A percentile compares a stretch with the other conserved stretches of the same genome.
Evolutionary conservation across 1,284 basidiomycete species (phyloP).

Genomic region (Chalciporus sp.): DNA sequence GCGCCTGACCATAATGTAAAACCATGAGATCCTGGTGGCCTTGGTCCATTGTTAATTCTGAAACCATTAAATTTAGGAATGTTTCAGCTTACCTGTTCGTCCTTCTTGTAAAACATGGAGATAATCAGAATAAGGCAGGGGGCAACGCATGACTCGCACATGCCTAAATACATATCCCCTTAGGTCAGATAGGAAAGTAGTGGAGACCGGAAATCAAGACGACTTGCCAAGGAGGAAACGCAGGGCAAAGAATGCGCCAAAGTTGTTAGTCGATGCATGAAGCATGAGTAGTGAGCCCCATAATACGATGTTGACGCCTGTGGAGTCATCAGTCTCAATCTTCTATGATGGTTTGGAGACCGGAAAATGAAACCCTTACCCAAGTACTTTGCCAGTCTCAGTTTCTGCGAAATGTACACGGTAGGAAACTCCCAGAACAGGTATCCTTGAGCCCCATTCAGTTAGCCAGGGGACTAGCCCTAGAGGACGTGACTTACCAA

Average conservation of each 20-base stretch:
- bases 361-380: conserved; percentile 37
- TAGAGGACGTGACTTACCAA: conserved; percentile 13
- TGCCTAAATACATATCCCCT: conserved; percentile 41
- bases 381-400: conserved; percentile 62
- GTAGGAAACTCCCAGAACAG: conserved; percentile 69
- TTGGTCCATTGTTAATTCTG: conserved; percentile 24
- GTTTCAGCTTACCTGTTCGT: conserved; percentile 52
- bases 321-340: neutral
- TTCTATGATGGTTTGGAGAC: neutral
- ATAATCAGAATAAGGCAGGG: conserved; percentile 66
- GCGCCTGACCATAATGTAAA: conserved; percentile 62
- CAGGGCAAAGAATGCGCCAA: conserved; percentile 62
- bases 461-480: conserved; percentile 1
- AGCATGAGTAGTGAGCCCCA: conserved; percentile 67
- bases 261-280: conserved; percentile 57
- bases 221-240: conserved; percentile 58
- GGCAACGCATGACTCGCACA: conserved; percentile 67
- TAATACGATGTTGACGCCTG: conserved; percentile 59
- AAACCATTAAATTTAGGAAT: too few species aligned
- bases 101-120: conserved; percentile 71
- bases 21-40: conserved; percentile 63
- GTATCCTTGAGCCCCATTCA: conserved; percentile 43
- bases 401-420: conserved; percentile 64
- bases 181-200: neutral
- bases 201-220: neutral